A percentile compares a stretch with the other conserved stretches of the same genome.
Evolutionary conservation across 2,329 filamentous ascomycete species (phyloP).

Genomic region (Leptodontidium sp.): DNA sequence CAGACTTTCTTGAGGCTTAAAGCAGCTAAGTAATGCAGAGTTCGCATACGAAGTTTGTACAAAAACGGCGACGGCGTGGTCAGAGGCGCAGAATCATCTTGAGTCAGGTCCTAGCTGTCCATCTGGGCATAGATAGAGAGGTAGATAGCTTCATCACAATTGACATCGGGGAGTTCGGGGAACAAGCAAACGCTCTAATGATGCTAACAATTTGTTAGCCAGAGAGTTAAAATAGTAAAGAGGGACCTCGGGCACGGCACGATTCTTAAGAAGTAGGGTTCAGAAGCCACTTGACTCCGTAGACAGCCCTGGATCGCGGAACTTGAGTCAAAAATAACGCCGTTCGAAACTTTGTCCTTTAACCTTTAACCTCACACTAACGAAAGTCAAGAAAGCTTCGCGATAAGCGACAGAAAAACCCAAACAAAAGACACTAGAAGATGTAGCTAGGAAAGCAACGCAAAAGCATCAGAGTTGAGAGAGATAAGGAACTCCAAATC

Average conservation of each 20-base stretch:
- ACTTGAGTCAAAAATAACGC: not conserved
- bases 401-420: not conserved
- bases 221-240: no score
- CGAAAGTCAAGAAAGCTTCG: not conserved
- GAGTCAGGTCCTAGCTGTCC: not conserved
- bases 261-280: no score
- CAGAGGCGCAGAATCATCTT: not conserved
- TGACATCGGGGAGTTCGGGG: not conserved
- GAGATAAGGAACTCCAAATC: no score
- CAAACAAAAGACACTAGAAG: not conserved
- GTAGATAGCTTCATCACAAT: not conserved
- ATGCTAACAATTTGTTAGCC: not conserved
- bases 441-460: no score
- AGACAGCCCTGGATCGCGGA: not conserved
- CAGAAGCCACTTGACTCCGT: not conserved
- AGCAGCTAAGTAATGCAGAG: not conserved
- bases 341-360: not conserved
- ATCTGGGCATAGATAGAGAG: not conserved
- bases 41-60: not conserved
- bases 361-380: not conserved
- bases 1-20: not conserved
- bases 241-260: no score
- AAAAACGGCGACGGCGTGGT: conserved; percentile 4
- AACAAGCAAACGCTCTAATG: not conserved
- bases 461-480: not conserved